Evolutionary conservation across 2,329 filamentous ascomycete species (phyloP).

Genomic region (Atkinsonella hypoxylon): DNA sequence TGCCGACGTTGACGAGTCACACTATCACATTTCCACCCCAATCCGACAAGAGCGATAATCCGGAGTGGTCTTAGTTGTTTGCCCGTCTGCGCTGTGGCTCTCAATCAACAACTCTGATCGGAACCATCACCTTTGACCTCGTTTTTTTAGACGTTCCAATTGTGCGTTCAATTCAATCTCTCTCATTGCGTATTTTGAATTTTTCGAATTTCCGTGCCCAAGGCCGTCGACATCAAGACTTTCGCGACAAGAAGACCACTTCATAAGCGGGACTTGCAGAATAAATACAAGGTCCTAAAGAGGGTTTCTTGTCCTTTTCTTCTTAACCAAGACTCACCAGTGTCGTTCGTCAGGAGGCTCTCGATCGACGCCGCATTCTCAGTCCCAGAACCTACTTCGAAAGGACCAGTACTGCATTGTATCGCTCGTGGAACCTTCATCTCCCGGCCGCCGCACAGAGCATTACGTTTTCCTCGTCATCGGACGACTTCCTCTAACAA

Average conservation of each 20-base stretch:
- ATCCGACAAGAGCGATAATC: constrained; percentile 3
- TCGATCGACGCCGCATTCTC: neutral
- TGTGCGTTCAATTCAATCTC: neutral
- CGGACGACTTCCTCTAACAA: neutral
- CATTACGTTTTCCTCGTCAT: neutral
- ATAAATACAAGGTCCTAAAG: neutral
- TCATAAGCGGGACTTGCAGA: neutral
- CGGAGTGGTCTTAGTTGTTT: neutral
- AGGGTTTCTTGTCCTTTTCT: neutral
- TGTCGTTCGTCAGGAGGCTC: neutral
- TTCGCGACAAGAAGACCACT: neutral
- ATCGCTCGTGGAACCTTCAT: neutral
- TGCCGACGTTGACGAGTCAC: neutral
- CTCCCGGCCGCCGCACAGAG: neutral
- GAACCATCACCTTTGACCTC: neutral
- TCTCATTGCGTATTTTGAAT: neutral
- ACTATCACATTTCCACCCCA: neutral
- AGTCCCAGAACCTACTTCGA: neutral
- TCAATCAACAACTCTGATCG: constrained; percentile 1
- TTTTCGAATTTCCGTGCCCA: neutral
- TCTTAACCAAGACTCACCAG: neutral
- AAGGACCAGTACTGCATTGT: neutral
- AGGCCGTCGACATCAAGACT: neutral
- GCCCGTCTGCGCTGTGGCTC: neutral
- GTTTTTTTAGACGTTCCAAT: neutral